Conservation (phyloP, 441 rosid genomes). For the Brassica hybrid region DNA sequence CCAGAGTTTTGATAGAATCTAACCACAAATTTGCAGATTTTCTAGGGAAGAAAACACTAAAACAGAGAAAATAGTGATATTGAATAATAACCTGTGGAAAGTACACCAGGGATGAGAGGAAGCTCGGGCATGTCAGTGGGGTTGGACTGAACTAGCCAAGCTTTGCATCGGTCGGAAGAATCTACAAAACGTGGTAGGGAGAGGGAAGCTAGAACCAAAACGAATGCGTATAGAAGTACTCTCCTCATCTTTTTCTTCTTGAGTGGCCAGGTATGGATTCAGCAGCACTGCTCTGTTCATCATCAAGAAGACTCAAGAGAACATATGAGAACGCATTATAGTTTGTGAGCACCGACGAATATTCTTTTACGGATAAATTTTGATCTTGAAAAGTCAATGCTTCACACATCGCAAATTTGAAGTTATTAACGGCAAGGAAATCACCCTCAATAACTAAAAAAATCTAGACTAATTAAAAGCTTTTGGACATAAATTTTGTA, state of each 20-base stretch:
- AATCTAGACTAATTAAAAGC: not conserved
- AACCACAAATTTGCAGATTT: not conserved
- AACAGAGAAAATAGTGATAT: conserved; percentile 10
- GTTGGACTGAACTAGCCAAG: conserved; percentile 93
- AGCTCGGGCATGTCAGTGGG: conserved; percentile 91
- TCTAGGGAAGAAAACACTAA: not conserved
- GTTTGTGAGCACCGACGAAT: not conserved
- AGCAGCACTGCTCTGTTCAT: not conserved
- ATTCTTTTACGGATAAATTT: conserved; percentile 17
- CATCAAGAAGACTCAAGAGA: conserved; percentile 4
- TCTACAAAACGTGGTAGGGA: conserved; percentile 32
- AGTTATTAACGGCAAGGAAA: not conserved
- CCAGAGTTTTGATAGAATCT: not conserved
- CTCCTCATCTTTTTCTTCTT: conserved; percentile 8
- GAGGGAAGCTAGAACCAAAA: conserved; percentile 45
- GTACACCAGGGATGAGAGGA: conserved; percentile 71
- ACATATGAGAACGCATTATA: not conserved
- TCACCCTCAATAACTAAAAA: not conserved
- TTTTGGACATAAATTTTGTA: not conserved
- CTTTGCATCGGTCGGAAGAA: conserved; percentile 56
- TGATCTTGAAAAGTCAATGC: conserved; percentile 1
- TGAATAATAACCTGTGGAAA: conserved; percentile 61
- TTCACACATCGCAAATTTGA: not conserved
- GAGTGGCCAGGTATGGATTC: not conserved
- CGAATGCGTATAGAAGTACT: conserved; percentile 3